Percentiles rank a stretch among this genome's conserved stretches.
phyloP scores from a whole-genome alignment of 306 rosid genomes.

The Inga oerstediana region DNA sequence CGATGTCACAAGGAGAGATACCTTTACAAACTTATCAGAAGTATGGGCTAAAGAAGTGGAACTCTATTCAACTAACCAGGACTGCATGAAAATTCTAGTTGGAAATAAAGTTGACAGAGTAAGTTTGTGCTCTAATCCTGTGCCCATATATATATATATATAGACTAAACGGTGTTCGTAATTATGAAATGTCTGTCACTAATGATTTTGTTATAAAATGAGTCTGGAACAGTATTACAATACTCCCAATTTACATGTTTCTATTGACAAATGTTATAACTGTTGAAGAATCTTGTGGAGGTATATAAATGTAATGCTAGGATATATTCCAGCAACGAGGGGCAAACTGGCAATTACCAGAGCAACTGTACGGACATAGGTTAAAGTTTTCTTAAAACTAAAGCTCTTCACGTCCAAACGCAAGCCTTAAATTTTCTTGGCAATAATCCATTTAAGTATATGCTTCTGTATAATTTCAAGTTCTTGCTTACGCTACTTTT shows the following conservation, averaged over 20 bases:
- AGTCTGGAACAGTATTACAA: neutral
- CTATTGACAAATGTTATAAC: neutral
- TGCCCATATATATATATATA: neutral
- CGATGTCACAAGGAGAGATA: constrained; percentile 86
- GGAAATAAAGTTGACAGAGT: constrained; percentile 95
- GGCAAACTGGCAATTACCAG: constrained; percentile 1
- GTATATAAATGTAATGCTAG: neutral
- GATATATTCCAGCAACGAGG: neutral
- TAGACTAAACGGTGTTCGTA: neutral
- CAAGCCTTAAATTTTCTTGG: constrained; percentile 1
- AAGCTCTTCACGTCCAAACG: neutral
- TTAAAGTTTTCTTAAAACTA: neutral
- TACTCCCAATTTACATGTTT: neutral
- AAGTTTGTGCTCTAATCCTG: constrained; percentile 41
- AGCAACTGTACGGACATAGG: neutral
- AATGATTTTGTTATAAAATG: neutral
- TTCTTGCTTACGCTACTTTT: neutral
- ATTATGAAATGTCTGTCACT: neutral
- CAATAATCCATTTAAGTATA: neutral
- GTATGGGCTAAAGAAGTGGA: constrained; percentile 94
- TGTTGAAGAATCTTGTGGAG: neutral
- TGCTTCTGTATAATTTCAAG: neutral
- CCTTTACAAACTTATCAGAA: constrained; percentile 79
- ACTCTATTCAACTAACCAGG: constrained; percentile 76
- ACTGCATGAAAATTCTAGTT: constrained; percentile 90